Percentiles rank a stretch among this genome's conserved stretches.
Conservation (phyloP, 306 rosid genomes). For the Cucumis sativus region DNA sequence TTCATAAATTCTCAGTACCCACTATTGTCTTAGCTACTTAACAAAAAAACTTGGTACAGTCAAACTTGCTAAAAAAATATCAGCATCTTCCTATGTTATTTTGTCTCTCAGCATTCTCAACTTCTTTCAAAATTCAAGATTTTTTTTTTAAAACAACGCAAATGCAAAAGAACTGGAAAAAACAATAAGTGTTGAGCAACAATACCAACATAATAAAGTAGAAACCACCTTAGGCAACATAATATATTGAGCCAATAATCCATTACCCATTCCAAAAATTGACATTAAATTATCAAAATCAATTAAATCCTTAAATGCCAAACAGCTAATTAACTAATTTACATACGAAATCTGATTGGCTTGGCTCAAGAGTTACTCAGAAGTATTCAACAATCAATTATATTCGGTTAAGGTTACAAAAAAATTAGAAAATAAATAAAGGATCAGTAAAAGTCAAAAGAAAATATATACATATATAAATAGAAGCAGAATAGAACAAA, state of each 20-base stretch:
- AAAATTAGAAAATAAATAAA: too few relatives aligned
- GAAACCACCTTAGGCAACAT: neutral
- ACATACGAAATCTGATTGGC: neutral
- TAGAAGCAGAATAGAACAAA: neutral
- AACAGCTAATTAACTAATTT: too few relatives aligned
- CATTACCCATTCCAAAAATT: neutral
- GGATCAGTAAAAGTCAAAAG: too few relatives aligned
- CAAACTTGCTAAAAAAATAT: neutral
- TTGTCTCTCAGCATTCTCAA: neutral
- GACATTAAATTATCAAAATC: neutral
- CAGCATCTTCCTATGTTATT: neutral
- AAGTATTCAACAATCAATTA: too few relatives aligned
- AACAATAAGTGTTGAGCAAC: neutral
- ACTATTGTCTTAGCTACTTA: neutral
- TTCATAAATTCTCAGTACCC: neutral
- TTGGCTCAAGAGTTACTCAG: neutral
- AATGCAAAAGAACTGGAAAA: neutral
- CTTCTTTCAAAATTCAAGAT: neutral
- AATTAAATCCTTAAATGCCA: too few relatives aligned
- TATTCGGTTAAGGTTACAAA: too few relatives aligned
- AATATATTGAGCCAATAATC: neutral
- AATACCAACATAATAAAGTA: neutral
- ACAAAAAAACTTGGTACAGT: neutral
- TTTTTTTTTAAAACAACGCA: neutral
- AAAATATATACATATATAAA: too few relatives aligned